Conservation (phyloP, 2,329 filamentous ascomycete genomes). For the Hirsutella thompsonii region DNA sequence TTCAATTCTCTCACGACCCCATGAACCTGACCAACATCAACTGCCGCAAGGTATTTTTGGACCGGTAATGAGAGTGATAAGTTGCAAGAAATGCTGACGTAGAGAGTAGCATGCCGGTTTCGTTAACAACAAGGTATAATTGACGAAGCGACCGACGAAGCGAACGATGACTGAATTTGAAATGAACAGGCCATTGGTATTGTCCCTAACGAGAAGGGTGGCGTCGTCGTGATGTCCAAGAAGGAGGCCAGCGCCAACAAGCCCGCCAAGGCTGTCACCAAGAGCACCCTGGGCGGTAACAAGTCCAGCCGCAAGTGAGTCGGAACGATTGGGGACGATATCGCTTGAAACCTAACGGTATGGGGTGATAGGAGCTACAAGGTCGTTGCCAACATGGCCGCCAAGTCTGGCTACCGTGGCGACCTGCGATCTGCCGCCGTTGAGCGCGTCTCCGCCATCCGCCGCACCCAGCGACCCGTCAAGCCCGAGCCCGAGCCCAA, state of each 20-base stretch:
- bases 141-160: neutral
- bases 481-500: constrained; percentile 66
- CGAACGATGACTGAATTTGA: constrained; percentile 8
- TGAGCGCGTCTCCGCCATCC: constrained; percentile 76
- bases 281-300: constrained; percentile 56
- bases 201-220: constrained; percentile 61
- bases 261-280: constrained; percentile 54
- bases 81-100: constrained; percentile 18
- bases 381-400: constrained; percentile 67
- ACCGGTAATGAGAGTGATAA: neutral
- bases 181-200: constrained; percentile 65
- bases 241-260: constrained; percentile 59
- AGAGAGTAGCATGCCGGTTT: constrained; percentile 68
- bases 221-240: constrained; percentile 74
- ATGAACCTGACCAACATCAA: constrained; percentile 89
- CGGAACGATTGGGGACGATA: neutral
- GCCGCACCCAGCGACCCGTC: constrained; percentile 62
- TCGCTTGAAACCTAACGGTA: constrained; percentile 10
- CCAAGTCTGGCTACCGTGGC: constrained; percentile 74
- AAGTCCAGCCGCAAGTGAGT: constrained; percentile 60
- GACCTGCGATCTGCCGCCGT: constrained; percentile 70
- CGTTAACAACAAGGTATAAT: constrained; percentile 76
- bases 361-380: constrained; percentile 61
- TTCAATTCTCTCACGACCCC: constrained; percentile 87
- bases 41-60: constrained; percentile 62